Base-by-base conservation (phyloP, 495 filamentous ascomycete genomes). In the Polyplosphaeria fusca region DNA sequence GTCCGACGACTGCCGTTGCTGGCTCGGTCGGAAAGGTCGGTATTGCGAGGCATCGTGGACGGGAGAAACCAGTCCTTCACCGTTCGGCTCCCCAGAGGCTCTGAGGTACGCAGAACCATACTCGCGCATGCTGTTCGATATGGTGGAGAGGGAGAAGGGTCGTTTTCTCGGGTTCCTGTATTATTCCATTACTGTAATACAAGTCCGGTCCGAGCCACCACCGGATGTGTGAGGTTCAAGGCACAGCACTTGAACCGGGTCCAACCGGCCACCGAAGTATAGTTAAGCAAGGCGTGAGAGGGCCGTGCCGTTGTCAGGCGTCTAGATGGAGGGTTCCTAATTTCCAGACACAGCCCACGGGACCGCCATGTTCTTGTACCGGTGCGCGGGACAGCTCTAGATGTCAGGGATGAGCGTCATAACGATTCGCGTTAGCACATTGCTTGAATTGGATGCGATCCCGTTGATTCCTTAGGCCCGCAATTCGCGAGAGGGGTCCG, bases 31-130 rank as follows among this genome's bases (percentile, higher is more conserved):
- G 23, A 55, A 61, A 27, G 58, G 11, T 14, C 42, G 42, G 25
- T 61, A 61, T 14, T 47, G 56, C 2, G 51, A 49, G n/a, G 44
- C 38, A 4, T 42, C 20, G 13, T 19, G 42, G 20, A 25, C 24
- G n/a, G 49, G 3, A 18, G 51, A 55, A 40, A 61, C 51, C 26
- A 55, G 49, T 11, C n/a, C 47, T 35, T 46, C 59, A n/a, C 52
- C 59, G 16, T 57, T 39, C 9, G 19, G 4, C 23, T 46, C 39
- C 24, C 30, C 41, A 14, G 35, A 19, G 23, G 51, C 23, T 18
- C 46, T 35, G 11, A 52, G 19, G 25, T 57, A 52, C 11, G 28
- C 53, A 1, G 35, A 26, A 19, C 59, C 59, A 56, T 56, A 62
- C 24, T 56, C 52, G 39, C 46, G 52, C 30, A 26, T 19, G 27